phyloP scores from a whole-genome alignment of 208 protist genomes.

The Trypanosoma cruzi region DNA sequence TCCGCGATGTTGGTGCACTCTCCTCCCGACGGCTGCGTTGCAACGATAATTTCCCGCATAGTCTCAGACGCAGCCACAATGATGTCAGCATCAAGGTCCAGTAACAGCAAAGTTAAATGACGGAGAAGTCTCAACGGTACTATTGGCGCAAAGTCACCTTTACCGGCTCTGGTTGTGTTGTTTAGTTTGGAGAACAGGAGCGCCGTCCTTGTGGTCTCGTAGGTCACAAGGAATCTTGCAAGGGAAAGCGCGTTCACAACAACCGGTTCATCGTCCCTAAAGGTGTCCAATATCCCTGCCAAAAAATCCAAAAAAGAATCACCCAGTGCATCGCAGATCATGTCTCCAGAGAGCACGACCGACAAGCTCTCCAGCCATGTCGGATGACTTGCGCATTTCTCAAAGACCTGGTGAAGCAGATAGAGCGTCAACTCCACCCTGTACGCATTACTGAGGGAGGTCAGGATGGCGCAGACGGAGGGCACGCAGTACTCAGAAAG shows the following conservation, averaged over 20 bases:
- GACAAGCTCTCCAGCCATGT: slow-evolving; percentile 34
- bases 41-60: slow-evolving; percentile 17
- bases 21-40: neutral
- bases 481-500: slow-evolving; percentile 18
- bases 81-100: slow-evolving; percentile 34
- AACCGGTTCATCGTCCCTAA: slow-evolving; percentile 34
- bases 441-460: slow-evolving; percentile 15
- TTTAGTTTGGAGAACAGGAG: neutral
- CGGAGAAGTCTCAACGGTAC: slow-evolving; percentile 13
- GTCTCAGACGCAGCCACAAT: slow-evolving; percentile 37
- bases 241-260: slow-evolving; percentile 41
- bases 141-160: neutral
- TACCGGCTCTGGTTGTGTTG: neutral
- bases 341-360: neutral
- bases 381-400: slow-evolving; percentile 19
- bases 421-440: slow-evolving; percentile 37
- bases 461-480: slow-evolving; percentile 6
- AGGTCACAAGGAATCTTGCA: slow-evolving; percentile 15
- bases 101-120: slow-evolving; percentile 36
- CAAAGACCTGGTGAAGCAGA: slow-evolving; percentile 35
- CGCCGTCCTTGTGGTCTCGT: slow-evolving; percentile 19
- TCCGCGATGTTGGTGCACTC: slow-evolving; percentile 30
- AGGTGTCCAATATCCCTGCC: slow-evolving; percentile 27
- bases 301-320: slow-evolving; percentile 21
- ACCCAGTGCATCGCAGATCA: neutral